These are phyloP conservation scores for Garcia nutans DNA, from an alignment of 345 rosid genomes.

Conservation along the genomic window DNA sequence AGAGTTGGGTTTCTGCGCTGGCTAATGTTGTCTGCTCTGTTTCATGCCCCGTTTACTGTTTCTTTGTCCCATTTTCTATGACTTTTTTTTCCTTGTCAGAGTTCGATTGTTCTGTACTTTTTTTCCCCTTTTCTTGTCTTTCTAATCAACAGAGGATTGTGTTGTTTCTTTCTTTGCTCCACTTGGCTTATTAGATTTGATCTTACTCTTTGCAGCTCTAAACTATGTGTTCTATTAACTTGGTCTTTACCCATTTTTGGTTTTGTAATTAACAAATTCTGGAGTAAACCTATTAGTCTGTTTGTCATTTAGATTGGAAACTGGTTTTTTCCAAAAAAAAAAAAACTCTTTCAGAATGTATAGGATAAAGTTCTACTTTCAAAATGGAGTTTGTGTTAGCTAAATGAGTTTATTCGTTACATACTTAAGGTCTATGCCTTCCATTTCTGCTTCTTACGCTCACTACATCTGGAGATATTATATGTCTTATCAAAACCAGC, in stretches of 20 bases:
- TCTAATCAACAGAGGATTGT: not conserved
- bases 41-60: not conserved
- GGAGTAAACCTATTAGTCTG: too few relatives aligned
- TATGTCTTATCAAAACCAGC: not conserved
- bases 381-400: not conserved
- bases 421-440: not conserved
- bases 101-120: constrained; percentile 8
- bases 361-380: not conserved
- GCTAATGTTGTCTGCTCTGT: constrained; percentile 13
- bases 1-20: constrained; percentile 25
- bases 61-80: not conserved
- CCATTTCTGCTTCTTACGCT: not conserved
- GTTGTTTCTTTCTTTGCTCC: not conserved
- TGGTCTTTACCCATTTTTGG: not conserved
- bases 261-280: not conserved
- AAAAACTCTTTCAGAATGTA: too few relatives aligned
- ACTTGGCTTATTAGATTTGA: not conserved
- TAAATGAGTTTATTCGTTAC: not conserved
- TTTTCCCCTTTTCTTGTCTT: constrained; percentile 6
- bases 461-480: not conserved
- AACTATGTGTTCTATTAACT: not conserved
- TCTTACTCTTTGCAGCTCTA: not conserved
- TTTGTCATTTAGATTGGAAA: too few relatives aligned
- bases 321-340: too few relatives aligned
- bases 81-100: constrained; percentile 3